These are phyloP conservation scores for Avena sativa DNA, from an alignment of 176 grass and related monocot genomes.

Conservation along the genomic window DNA sequence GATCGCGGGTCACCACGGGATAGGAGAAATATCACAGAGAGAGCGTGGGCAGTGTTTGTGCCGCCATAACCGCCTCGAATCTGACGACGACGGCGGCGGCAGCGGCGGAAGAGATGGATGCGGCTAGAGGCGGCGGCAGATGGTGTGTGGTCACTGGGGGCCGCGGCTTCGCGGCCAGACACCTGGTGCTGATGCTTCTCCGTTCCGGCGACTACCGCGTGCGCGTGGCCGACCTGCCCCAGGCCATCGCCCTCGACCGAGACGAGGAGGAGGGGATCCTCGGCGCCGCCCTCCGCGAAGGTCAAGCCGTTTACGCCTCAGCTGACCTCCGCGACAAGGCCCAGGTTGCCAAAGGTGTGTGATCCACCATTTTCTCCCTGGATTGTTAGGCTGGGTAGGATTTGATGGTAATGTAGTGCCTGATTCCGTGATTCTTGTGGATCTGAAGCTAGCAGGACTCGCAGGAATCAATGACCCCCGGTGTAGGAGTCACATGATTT, in stretches of 20 bases:
- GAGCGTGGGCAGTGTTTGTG: constrained; percentile 10
- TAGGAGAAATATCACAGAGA: neutral
- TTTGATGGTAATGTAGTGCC: neutral
- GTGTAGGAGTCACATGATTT: neutral
- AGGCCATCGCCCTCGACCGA: constrained; percentile 65
- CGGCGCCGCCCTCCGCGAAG: constrained; percentile 64
- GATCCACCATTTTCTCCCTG: neutral
- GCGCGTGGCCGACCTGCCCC: constrained; percentile 77
- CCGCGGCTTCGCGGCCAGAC: constrained; percentile 86
- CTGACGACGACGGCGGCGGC: constrained; percentile 32
- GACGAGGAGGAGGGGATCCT: constrained; percentile 77
- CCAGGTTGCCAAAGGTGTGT: constrained; percentile 78
- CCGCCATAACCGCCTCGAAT: constrained; percentile 23
- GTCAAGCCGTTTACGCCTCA: constrained; percentile 69
- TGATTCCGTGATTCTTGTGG: neutral
- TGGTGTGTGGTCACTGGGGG: constrained; percentile 93
- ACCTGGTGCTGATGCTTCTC: constrained; percentile 75
- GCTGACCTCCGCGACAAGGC: constrained; percentile 81
- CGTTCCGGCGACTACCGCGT: constrained; percentile 77
- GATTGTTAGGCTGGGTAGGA: constrained; percentile 14
- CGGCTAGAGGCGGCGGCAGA: constrained; percentile 27
- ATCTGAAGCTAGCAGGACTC: neutral
- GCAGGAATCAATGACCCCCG: neutral
- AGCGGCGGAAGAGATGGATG: constrained; percentile 34
- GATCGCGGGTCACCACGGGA: constrained; percentile 29